A percentile compares a stretch with the other conserved stretches of the same genome.
phyloP scores from a whole-genome alignment of 179 eudicot species.

The Actinidia chinensis region DNA sequence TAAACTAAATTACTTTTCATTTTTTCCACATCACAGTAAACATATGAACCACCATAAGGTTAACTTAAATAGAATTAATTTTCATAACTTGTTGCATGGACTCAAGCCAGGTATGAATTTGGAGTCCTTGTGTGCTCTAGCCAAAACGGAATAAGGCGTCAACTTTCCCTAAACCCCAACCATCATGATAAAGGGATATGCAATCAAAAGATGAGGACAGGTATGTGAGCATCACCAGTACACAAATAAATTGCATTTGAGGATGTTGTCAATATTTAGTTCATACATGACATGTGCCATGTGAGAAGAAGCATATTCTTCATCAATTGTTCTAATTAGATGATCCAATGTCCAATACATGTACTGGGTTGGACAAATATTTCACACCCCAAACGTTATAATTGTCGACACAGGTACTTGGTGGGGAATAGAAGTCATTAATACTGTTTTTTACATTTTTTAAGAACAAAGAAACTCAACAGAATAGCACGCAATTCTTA shows the following conservation, averaged over 20 bases:
- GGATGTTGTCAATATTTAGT: neutral
- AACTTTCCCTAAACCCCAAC: neutral
- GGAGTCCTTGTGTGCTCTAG: neutral
- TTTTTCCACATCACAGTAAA: neutral
- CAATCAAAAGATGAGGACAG: constrained; percentile 4
- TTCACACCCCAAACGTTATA: neutral
- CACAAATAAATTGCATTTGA: neutral
- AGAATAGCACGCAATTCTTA: neutral
- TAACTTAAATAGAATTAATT: neutral
- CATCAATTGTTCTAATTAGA: neutral
- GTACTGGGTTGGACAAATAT: neutral
- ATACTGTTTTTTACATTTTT: neutral
- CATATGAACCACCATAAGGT: constrained; percentile 4
- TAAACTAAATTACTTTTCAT: neutral
- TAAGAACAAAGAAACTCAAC: neutral
- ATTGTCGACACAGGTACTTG: neutral
- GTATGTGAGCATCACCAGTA: neutral
- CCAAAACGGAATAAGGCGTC: neutral
- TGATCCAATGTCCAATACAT: neutral
- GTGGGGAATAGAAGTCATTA: neutral
- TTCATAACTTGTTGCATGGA: neutral
- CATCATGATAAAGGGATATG: neutral
- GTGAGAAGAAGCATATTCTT: neutral
- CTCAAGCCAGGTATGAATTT: neutral
- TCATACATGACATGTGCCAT: neutral